Base-by-base conservation (phyloP, 768 basidiomycete genomes). In the Dentipellis sp. region DNA sequence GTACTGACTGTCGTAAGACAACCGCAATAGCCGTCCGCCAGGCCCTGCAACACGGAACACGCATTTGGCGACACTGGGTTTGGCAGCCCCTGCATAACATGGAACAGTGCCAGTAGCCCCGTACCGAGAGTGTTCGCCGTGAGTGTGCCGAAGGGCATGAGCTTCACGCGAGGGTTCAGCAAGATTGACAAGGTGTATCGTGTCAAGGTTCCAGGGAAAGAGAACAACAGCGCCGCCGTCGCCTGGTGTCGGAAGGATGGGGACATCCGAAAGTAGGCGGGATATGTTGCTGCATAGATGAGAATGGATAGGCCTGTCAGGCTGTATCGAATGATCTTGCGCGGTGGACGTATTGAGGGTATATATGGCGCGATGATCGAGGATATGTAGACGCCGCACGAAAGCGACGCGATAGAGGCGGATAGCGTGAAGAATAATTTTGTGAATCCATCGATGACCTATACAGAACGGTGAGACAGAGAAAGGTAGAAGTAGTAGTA, bases 1-100 rank as follows among this genome's bases (percentile, higher is more conserved):
- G 94, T 98, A 68, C 89, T 92, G 62, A 99, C 79, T 1, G 97
- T 99, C 1, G 88, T 94, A 62, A 98, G 74, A 71, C 92, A 94
- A 10, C 94, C 97, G 66, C 94, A 97, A 66, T 92, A 97, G 7
- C 97, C 97, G 66, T 97, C 92, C 21, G 76, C 74, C 38, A 98
- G 71, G 1, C 92, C 94, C 65, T 90, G 86, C 42, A 97, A 69
- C 17, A 91, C 73, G 22, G 79, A 75, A 65, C 94, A 97, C 36
- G 79, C 75, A 57, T 76, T 71, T 19, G 69, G 66, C 1, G 84
- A 79, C 8, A 74, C 67, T 10, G 78, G 73, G 36, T 59, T 56
- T 21, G 69, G 59, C 10, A 72, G 72, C 56, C 81, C 79, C 67
- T 92, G 88, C 45, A 92, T 68, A 52, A 88, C 82, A 62, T 81